Percentiles rank a stretch among this genome's conserved stretches.
These are phyloP conservation scores for Paxillus involutus DNA, from an alignment of 768 basidiomycete genomes.

Conservation along the genomic window DNA sequence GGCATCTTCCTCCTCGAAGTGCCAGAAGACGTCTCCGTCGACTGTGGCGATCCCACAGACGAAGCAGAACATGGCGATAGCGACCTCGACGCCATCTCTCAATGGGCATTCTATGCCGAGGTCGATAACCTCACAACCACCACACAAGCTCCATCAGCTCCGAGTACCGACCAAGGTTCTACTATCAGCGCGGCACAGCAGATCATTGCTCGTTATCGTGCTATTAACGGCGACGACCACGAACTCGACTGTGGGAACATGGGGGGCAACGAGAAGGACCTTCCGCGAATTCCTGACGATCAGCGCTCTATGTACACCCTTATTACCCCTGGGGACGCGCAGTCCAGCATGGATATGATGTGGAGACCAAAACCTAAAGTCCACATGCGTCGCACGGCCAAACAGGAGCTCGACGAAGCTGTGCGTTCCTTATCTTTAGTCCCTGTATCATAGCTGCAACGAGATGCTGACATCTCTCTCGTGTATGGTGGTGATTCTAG, in stretches of 20 bases:
- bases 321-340: constrained; percentile 5
- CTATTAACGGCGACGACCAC: constrained; percentile 4
- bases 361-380: constrained; percentile 34
- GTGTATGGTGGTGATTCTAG: constrained; percentile 6
- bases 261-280: constrained; percentile 14
- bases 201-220: constrained; percentile 19
- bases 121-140: not conserved
- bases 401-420: constrained; percentile 35
- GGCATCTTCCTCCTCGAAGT: constrained; percentile 17
- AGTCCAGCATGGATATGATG: constrained; percentile 27
- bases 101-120: constrained; percentile 11
- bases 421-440: constrained; percentile 32
- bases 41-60: constrained; percentile 6
- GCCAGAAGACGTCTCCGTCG: constrained; percentile 1
- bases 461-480: constrained; percentile 1
- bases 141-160: not conserved
- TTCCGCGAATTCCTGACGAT: constrained; percentile 21
- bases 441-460: not conserved
- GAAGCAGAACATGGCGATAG: constrained; percentile 10
- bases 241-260: not conserved
- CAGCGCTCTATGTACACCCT: constrained; percentile 27
- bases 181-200: constrained; percentile 22
- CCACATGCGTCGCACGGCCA: constrained; percentile 35
- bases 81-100: constrained; percentile 5
- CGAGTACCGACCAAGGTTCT: constrained; percentile 3